Evolutionary conservation across 2,329 filamentous ascomycete species (phyloP).

Genomic region (Tricladium varicosporioides): DNA sequence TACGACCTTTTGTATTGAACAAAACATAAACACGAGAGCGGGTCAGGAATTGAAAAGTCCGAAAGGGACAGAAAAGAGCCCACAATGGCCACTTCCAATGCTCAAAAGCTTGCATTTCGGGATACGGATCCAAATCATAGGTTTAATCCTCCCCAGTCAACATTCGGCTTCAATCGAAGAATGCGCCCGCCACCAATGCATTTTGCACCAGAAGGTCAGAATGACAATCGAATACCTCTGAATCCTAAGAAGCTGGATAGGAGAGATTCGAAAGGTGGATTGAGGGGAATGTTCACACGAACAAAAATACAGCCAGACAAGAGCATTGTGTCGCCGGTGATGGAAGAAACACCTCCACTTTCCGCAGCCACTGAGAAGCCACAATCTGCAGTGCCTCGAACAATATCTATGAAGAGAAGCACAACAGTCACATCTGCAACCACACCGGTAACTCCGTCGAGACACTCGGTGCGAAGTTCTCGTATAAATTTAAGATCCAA

Average conservation of each 20-base stretch:
- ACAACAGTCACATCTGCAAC: conserved; percentile 11
- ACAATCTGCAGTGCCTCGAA: conserved; percentile 14
- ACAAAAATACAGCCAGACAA: conserved; percentile 24
- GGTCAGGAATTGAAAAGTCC: neutral
- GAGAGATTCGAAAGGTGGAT: conserved; percentile 28
- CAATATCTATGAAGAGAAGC: conserved; percentile 14
- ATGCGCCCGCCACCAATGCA: conserved; percentile 27
- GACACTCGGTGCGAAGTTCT: conserved; percentile 16
- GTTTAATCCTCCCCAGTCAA: conserved; percentile 17
- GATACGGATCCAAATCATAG: conserved; percentile 11
- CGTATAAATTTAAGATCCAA: conserved; percentile 27
- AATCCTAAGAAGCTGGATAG: conserved; percentile 23
- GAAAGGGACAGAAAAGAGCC: neutral
- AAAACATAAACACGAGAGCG: neutral
- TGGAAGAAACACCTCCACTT: conserved; percentile 16
- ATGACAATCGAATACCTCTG: conserved; percentile 22
- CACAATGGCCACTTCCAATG: neutral
- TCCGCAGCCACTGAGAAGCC: conserved; percentile 18
- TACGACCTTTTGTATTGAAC: neutral
- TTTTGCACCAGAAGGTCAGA: conserved; percentile 9
- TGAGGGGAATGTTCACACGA: conserved; percentile 32
- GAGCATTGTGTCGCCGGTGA: conserved; percentile 15
- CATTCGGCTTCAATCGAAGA: conserved; percentile 21
- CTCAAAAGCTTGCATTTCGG: conserved; percentile 1
- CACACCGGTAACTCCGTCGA: conserved; percentile 16